These are phyloP conservation scores for Acer campestre DNA, from an alignment of 345 rosid species.

Conservation along the genomic window DNA sequence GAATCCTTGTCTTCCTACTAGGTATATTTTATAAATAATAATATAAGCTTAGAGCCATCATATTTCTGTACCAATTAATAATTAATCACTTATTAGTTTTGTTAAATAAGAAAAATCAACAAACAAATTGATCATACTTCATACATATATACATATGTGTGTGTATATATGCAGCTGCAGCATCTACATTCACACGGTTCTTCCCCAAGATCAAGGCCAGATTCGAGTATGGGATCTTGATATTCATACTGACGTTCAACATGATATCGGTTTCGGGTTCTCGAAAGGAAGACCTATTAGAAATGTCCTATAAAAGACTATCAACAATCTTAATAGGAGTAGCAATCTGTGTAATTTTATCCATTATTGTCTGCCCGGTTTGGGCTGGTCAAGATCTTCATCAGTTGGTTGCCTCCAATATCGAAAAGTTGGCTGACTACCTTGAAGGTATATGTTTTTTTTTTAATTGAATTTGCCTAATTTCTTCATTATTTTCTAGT, in stretches of 20 bases:
- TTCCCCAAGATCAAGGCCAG: constrained; percentile 74
- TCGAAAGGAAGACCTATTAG: too few relatives aligned
- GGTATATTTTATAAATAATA: too few relatives aligned
- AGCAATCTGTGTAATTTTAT: constrained; percentile 11
- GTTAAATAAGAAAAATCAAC: too few relatives aligned
- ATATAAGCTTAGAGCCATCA: too few relatives aligned
- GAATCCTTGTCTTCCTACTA: constrained; percentile 61
- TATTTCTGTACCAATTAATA: too few relatives aligned
- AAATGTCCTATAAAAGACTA: too few relatives aligned
- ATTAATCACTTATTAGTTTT: too few relatives aligned
- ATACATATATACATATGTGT: constrained; percentile 32
- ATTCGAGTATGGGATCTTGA: constrained; percentile 78
- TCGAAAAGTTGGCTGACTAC: constrained; percentile 55
- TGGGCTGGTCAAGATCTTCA: constrained; percentile 88
- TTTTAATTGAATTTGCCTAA: neutral
- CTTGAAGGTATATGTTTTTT: constrained; percentile 49
- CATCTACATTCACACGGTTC: constrained; percentile 68
- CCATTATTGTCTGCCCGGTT: constrained; percentile 57
- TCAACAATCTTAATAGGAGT: too few relatives aligned
- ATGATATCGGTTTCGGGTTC: too few relatives aligned
- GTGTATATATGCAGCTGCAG: constrained; percentile 55
- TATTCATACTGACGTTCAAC: constrained; percentile 52
- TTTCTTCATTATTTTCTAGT: neutral
- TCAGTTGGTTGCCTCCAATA: constrained; percentile 43
- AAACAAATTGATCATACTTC: too few relatives aligned